A percentile compares a stretch with the other conserved stretches of the same genome.
Evolutionary conservation across 345 rosid species (phyloP).

Genomic region (Eucalyptus viminalis): DNA sequence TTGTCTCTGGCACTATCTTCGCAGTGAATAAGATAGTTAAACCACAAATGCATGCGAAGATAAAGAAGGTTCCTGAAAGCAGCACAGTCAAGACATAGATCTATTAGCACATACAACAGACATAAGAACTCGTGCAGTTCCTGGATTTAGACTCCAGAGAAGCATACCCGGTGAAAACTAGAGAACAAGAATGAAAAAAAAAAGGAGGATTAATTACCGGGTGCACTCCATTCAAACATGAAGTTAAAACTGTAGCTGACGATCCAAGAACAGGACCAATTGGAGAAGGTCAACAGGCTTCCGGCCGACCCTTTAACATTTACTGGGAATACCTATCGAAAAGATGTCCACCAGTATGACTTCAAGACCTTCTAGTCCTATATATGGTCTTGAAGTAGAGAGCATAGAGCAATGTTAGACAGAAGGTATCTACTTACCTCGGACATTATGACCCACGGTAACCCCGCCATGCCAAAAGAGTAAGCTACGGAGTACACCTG

Average conservation of each 20-base stretch:
- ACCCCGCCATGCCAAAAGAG: not conserved
- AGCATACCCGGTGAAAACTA: not conserved
- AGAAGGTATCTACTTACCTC: conserved; percentile 22
- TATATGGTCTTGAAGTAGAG: not conserved
- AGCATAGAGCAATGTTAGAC: not conserved
- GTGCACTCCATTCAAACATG: conserved; percentile 38
- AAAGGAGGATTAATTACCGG: conserved; percentile 7
- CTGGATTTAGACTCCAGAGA: not conserved
- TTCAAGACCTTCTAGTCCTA: no score
- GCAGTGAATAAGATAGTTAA: conserved; percentile 19
- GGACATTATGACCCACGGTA: conserved; percentile 18
- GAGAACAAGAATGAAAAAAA: not conserved
- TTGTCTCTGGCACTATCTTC: conserved; percentile 52
- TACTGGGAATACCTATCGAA: not conserved
- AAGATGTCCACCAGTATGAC: not conserved
- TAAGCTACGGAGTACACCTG: conserved; percentile 18
- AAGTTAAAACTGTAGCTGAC: conserved; percentile 28
- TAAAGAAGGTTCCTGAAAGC: conserved; percentile 22
- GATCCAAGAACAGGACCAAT: conserved; percentile 39
- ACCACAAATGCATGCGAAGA: conserved; percentile 15
- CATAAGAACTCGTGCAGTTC: not conserved
- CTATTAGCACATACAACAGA: not conserved
- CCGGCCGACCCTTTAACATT: conserved; percentile 44
- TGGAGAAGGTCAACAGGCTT: conserved; percentile 32
- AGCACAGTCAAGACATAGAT: not conserved